A percentile compares a stretch with the other conserved stretches of the same genome.
These are phyloP conservation scores for Hyaloscypha variabilis DNA, from an alignment of 495 filamentous ascomycete genomes.

Conservation along the genomic window DNA sequence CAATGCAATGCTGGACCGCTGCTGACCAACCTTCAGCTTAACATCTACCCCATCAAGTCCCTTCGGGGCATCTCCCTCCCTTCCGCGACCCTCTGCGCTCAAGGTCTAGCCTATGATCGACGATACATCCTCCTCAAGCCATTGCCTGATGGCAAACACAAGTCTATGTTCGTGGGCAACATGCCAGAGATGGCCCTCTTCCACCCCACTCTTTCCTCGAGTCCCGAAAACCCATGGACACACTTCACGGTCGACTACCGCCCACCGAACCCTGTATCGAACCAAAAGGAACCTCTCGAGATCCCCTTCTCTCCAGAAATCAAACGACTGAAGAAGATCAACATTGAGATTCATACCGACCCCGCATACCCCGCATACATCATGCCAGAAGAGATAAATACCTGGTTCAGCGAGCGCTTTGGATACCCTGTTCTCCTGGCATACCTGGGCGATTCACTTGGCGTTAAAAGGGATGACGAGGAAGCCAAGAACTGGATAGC, in stretches of 20 bases:
- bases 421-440: slow-evolving; percentile 68
- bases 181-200: slow-evolving; percentile 73
- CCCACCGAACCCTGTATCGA: slow-evolving; percentile 32
- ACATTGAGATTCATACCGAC: slow-evolving; percentile 63
- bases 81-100: slow-evolving; percentile 56
- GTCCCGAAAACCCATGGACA: slow-evolving; percentile 27
- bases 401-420: slow-evolving; percentile 76
- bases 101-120: slow-evolving; percentile 76
- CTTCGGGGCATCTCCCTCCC: slow-evolving; percentile 65
- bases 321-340: slow-evolving; percentile 47
- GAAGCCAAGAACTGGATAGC: slow-evolving; percentile 15
- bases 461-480: slow-evolving; percentile 2
- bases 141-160: slow-evolving; percentile 33
- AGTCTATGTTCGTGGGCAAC: slow-evolving; percentile 68
- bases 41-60: slow-evolving; percentile 89
- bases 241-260: slow-evolving; percentile 58
- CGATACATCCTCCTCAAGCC: slow-evolving; percentile 75
- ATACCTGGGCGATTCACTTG: slow-evolving; percentile 56
- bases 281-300: slow-evolving; percentile 38
- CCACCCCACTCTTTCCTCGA: slow-evolving; percentile 51
- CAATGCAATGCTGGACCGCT: neutral
- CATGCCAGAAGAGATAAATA: slow-evolving; percentile 65
- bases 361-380: slow-evolving; percentile 59
- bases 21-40: slow-evolving; percentile 55
- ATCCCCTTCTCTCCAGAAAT: slow-evolving; percentile 64